Evolutionary conservation across 129 eudicot genomes (phyloP).

Genomic region (Sambucus nigra): DNA sequence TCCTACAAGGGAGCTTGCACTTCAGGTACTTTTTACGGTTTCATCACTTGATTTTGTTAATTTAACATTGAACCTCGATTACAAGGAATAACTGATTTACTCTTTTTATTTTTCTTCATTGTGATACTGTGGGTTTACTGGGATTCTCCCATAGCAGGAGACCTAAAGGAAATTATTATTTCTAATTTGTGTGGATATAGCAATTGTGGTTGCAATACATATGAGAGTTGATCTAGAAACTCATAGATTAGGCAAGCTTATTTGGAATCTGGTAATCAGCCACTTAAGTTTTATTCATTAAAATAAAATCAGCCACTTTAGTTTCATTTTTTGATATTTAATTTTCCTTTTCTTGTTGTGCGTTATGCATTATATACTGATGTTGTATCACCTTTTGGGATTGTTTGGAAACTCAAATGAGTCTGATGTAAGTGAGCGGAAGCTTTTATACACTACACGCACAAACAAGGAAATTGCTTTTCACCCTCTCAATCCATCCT

Average conservation of each 20-base stretch:
- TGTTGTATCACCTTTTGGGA: no score
- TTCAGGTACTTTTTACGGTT: conserved; percentile 48
- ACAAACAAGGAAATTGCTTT: no score
- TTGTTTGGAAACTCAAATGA: no score
- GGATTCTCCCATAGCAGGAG: background rate
- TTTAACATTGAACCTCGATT: background rate
- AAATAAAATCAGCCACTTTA: no score
- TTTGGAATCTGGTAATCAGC: background rate
- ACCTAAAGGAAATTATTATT: background rate
- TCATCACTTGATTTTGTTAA: background rate
- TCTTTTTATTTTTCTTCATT: background rate
- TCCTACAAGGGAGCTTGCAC: conserved; percentile 95
- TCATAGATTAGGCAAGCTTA: background rate
- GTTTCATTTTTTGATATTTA: no score
- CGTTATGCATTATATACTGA: no score
- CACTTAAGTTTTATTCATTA: background rate
- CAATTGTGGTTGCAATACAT: background rate
- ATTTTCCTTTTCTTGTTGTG: no score
- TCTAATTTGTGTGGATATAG: background rate
- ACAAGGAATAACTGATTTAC: background rate
- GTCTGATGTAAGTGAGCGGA: no score
- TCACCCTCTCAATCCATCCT: no score
- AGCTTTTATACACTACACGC: no score
- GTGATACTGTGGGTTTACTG: background rate
- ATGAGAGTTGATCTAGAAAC: background rate